Evolutionary conservation across 495 filamentous ascomycete genomes (phyloP), one percentile per base, ranked within the genome.

Genomic region (Podospora comata): DNA sequence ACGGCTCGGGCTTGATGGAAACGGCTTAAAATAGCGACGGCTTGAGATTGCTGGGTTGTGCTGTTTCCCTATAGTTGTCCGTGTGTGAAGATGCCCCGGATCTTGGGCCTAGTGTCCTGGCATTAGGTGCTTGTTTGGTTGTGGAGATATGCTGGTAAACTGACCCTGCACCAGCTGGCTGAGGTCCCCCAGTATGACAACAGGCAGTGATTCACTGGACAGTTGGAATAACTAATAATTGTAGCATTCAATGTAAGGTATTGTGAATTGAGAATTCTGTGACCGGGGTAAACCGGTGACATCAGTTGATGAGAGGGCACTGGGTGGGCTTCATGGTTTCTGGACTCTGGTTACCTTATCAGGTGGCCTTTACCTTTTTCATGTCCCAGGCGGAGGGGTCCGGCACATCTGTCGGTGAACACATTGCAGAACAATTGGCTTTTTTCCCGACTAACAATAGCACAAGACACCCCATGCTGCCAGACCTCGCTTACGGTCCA

Each of bases 21-120:
- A 5, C 18, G n/a, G 28, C 59, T 61, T n/a, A 61, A 61, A 61
- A 61, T 61, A 61, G 59, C 59, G 15, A 61, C 59, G 59, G 59
- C 23, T 61, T 28, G 59, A 61, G 16, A 61, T 61, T 48, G 39
- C 5, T 16, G 15, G 39, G 6, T 48, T 48, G 9, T 48, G 9
- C 2, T 48, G 9, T 48, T 16, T 9, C 7, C 39, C 39, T 48
- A 48, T 48, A 16, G 39, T 48, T 48, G 5, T 16, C 18, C 39
- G 9, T 3, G 2, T 48, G 5, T 48, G 9, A 11, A 16, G 5
- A 16, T 48, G 39, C 13, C 39, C 39, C 39, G 13, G 39, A 48
- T 48, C 39, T 48, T 48, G 39, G 39, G 39, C 39, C 39, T 48
- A 1, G 5, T 48, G 9, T 48, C 6, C 15, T 48, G 39, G 39